Evolutionary conservation across 2,329 filamentous ascomycete species (phyloP), one percentile per base, ranked within the genome.

Genomic region (Alternaria alternata): DNA sequence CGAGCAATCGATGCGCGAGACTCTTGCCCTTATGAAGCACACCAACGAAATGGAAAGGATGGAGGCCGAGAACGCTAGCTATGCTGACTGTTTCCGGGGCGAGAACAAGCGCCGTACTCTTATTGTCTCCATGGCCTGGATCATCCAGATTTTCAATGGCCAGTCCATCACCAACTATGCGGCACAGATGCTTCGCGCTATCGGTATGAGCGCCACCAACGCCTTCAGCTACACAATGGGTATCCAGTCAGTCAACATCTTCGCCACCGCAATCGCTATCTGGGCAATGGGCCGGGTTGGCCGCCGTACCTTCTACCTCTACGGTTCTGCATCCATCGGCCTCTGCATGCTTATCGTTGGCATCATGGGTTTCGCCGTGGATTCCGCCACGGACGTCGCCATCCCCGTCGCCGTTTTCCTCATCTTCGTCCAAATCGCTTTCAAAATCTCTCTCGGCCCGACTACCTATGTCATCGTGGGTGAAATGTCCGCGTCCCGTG

Each of bases 381-480:
- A 41, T 53, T 58, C 48, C n/a, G 22, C 59, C 56, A 46, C 39
- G 5, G 51, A 63, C 5, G 63, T 63, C 48, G 63, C 63, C 42
- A 65, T 65, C 14, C 63, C 63, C 9, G 63, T 65, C 48, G 59
- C 59, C 3, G 59, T 62, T 5, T 62, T 65, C 38, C 63, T 65
- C 28, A 62, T 62, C 18, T 62, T 65, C 30, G 60, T 65, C 24
- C 63, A 65, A 7, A 62, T 64, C 18, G 63, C 62, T 52, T 62
- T 62, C 59, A 62, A 62, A 41, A 51, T 62, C 24, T 62, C 59
- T 0, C 92, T 96, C 42, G 92, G 92, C 36, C 94, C 92, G 0
- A 91, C 95, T 11, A 92, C 90, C 77, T 96, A 94, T 80, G 94
- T 91, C 0, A 85, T 96, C 6, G 92, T 95, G 4, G 86, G 90